A percentile compares a stretch with the other conserved stretches of the same genome.
phyloP scores from a whole-genome alignment of 148 eudicot genomes.

The Talinum fruticosum region DNA sequence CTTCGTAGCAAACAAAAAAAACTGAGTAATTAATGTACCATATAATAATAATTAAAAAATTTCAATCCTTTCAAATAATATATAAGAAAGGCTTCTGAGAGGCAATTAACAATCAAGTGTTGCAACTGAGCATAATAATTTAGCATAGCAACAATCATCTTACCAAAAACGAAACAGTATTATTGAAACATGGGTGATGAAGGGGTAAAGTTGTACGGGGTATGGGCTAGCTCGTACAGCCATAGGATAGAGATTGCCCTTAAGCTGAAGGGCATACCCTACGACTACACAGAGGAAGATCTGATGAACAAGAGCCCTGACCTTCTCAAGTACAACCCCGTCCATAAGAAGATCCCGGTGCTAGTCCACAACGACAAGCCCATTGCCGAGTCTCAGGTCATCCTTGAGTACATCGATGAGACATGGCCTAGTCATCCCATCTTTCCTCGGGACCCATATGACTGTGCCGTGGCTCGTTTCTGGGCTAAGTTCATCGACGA shows the following conservation, averaged over 20 bases:
- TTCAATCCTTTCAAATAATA: background rate
- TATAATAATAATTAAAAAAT: no score
- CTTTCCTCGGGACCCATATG: constrained; percentile 40
- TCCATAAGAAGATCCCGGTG: constrained; percentile 33
- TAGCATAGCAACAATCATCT: background rate
- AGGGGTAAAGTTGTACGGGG: constrained; percentile 21
- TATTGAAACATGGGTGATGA: background rate
- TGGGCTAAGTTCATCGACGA: constrained; percentile 45
- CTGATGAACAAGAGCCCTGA: constrained; percentile 25
- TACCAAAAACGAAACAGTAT: no score
- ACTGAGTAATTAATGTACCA: no score
- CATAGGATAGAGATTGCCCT: constrained; percentile 31
- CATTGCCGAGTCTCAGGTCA: constrained; percentile 41
- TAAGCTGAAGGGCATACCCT: constrained; percentile 29
- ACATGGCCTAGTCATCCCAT: constrained; percentile 32
- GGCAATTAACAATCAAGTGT: background rate
- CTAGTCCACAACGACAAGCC: constrained; percentile 35
- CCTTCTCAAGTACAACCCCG: constrained; percentile 34
- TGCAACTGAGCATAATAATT: background rate
- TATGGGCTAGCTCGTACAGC: constrained; percentile 25
- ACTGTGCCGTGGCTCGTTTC: constrained; percentile 41
- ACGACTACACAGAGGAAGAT: constrained; percentile 29
- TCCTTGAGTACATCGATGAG: constrained; percentile 51
- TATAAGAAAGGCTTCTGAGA: background rate
- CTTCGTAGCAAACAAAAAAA: no score